phyloP scores from a whole-genome alignment of 768 basidiomycete genomes.

The Boletus rufocinnamomeus region DNA sequence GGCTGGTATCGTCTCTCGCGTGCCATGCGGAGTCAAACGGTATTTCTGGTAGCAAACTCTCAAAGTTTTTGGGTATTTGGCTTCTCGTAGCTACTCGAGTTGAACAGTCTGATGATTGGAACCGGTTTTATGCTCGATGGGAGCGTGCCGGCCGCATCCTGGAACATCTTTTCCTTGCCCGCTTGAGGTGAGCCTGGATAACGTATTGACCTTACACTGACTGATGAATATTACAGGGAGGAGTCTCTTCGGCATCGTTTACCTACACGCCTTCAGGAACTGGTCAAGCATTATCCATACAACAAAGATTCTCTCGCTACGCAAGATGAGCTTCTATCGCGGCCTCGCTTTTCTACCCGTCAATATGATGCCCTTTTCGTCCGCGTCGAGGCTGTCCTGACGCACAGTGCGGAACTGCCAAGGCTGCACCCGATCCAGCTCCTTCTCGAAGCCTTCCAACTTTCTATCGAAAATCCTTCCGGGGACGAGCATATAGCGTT shows the following conservation, averaged over 20 bases:
- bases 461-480: slow-evolving; percentile 34
- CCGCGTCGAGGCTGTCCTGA: slow-evolving; percentile 58
- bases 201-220: neutral
- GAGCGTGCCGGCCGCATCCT: slow-evolving; percentile 69
- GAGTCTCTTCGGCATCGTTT: slow-evolving; percentile 56
- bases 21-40: slow-evolving; percentile 72
- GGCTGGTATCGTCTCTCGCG: slow-evolving; percentile 68
- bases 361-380: slow-evolving; percentile 65
- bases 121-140: slow-evolving; percentile 71
- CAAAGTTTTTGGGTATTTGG: slow-evolving; percentile 76
- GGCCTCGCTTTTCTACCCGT: slow-evolving; percentile 69
- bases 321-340: slow-evolving; percentile 52
- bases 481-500: slow-evolving; percentile 40
- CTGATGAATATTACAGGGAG: slow-evolving; percentile 44
- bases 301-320: slow-evolving; percentile 29
- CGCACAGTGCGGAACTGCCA: slow-evolving; percentile 35
- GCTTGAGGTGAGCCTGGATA: slow-evolving; percentile 55
- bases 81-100: slow-evolving; percentile 53
- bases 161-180: slow-evolving; percentile 75
- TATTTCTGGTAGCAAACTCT: slow-evolving; percentile 75
- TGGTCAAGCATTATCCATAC: slow-evolving; percentile 73
- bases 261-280: slow-evolving; percentile 70
- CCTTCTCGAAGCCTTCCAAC: slow-evolving; percentile 62
- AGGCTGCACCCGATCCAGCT: slow-evolving; percentile 59
- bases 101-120: slow-evolving; percentile 58